Conservation (phyloP, 2,329 filamentous ascomycete species). For the Fusarium coffeatum region DNA sequence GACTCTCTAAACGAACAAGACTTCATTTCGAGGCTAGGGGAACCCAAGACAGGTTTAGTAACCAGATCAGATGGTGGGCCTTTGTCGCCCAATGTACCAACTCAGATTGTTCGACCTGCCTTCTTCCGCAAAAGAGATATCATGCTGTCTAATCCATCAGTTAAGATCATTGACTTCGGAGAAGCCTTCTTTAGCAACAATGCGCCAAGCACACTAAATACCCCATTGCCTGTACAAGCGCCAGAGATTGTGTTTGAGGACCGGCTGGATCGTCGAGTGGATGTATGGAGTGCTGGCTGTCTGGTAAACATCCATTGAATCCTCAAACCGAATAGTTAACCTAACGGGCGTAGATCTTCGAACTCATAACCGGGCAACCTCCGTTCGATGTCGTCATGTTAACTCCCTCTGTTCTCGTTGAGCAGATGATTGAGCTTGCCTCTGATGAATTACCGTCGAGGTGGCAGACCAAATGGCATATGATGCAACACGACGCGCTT, state of each 20-base stretch:
- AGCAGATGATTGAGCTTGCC: no score
- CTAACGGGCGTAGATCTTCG: no score
- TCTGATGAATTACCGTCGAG: no score
- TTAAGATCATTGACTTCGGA: slow-evolving; percentile 44
- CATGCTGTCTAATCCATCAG: background rate
- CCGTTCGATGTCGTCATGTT: no score
- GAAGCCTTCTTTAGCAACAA: slow-evolving; percentile 28
- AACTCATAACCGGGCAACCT: no score
- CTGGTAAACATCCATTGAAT: no score
- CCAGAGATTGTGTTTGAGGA: slow-evolving; percentile 43
- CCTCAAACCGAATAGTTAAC: no score
- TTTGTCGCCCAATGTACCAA: slow-evolving; percentile 7
- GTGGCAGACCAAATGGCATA: no score
- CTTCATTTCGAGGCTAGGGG: slow-evolving; percentile 19
- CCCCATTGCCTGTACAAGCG: slow-evolving; percentile 31
- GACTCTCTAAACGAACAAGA: slow-evolving; percentile 4
- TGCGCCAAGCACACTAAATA: slow-evolving; percentile 19
- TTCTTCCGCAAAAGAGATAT: background rate
- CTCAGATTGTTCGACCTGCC: slow-evolving; percentile 22
- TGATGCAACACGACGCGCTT: no score
- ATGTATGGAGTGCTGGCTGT: no score
- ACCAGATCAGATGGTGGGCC: background rate
- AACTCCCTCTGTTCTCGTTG: no score
- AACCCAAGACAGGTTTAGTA: slow-evolving; percentile 16
- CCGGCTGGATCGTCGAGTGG: no score